These are phyloP conservation scores for Coniochaeta prunicola DNA, from an alignment of 2,329 filamentous ascomycete genomes.

Conservation along the genomic window DNA sequence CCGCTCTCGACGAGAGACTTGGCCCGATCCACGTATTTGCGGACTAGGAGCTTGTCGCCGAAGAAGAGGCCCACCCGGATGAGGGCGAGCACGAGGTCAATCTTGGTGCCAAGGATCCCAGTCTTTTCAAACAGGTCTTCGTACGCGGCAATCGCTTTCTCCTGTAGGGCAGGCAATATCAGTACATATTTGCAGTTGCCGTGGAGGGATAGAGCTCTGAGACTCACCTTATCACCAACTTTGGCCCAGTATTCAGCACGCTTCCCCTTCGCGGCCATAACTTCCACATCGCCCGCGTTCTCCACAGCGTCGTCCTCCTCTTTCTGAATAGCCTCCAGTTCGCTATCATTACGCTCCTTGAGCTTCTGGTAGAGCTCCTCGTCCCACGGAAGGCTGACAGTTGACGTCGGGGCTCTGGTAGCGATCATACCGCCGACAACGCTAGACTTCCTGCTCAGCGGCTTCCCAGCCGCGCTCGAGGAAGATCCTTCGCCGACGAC, in stretches of 20 bases:
- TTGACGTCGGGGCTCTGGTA: constrained; percentile 56
- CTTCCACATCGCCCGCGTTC: constrained; percentile 92
- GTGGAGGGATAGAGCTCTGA: neutral
- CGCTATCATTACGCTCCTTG: constrained; percentile 69
- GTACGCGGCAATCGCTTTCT: constrained; percentile 87
- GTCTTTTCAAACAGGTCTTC: constrained; percentile 95
- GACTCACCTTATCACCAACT: constrained; percentile 83
- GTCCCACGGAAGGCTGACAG: constrained; percentile 78
- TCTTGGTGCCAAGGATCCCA: constrained; percentile 93
- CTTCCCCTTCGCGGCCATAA: constrained; percentile 88
- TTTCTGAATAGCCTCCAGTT: constrained; percentile 70
- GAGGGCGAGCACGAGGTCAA: constrained; percentile 92
- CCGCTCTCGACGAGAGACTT: constrained; percentile 87
- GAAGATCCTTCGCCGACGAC: constrained; percentile 53
- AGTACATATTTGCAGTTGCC: neutral
- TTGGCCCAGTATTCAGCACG: constrained; percentile 93
- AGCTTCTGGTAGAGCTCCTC: constrained; percentile 76
- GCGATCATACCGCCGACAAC: constrained; percentile 70
- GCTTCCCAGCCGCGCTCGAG: constrained; percentile 42
- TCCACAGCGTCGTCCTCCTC: constrained; percentile 92
- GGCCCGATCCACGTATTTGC: constrained; percentile 88
- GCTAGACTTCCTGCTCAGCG: constrained; percentile 61
- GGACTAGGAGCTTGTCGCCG: constrained; percentile 83
- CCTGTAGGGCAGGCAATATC: constrained; percentile 42
- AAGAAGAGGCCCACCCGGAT: constrained; percentile 95